Evolutionary conservation across 768 basidiomycete genomes (phyloP).

Genomic region (Tulasnella sp.): DNA sequence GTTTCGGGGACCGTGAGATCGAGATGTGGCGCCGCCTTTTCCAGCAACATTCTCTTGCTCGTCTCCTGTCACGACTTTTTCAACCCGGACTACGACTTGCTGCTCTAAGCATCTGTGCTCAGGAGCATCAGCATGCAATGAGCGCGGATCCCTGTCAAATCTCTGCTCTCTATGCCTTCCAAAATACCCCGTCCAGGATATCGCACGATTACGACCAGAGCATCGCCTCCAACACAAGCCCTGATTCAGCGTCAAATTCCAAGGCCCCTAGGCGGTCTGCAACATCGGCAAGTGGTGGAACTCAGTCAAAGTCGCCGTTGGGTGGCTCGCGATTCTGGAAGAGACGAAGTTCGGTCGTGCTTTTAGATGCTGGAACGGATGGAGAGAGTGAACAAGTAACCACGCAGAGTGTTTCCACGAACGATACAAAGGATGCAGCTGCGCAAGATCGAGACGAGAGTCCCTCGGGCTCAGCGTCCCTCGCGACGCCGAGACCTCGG

Average conservation of each 20-base stretch:
- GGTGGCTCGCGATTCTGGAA: conserved; percentile 3
- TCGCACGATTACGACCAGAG: conserved; percentile 7
- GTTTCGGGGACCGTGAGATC: conserved; percentile 8
- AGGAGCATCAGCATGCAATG: conserved; percentile 13
- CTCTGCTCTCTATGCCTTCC: conserved; percentile 9
- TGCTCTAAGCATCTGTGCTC: conserved; percentile 1
- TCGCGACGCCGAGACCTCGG: background rate
- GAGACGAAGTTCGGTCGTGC: background rate
- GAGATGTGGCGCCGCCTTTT: conserved; percentile 6
- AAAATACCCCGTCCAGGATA: background rate
- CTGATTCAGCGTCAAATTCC: background rate
- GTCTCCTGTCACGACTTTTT: conserved; percentile 2
- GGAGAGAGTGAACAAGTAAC: background rate
- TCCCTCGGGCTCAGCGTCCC: background rate
- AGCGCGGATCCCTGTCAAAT: background rate
- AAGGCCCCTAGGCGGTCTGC: background rate
- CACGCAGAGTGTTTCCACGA: background rate
- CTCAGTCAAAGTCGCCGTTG: conserved; percentile 1
- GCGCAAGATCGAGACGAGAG: background rate
- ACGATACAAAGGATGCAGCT: background rate
- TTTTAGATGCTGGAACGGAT: background rate
- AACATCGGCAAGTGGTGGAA: background rate
- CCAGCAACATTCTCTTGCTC: conserved; percentile 6
- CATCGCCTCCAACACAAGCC: background rate
- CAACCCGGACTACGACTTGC: background rate